Base-by-base conservation (phyloP, 306 rosid species). In the Begonia peltatifolia region DNA sequence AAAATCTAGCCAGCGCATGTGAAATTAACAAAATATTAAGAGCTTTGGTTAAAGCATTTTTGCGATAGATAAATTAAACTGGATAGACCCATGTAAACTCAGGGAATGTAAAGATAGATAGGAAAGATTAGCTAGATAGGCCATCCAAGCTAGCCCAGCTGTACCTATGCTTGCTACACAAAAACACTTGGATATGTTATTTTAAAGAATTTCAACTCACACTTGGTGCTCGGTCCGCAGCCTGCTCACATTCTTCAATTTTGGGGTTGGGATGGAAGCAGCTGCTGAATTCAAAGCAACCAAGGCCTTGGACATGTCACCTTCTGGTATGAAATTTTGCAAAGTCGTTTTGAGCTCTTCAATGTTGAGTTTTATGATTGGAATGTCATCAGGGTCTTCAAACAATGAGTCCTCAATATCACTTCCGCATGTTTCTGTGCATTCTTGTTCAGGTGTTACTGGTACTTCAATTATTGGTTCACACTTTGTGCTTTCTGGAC, bases 391-490 rank as follows among this genome's bases (percentile, higher is more conserved):
- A 56, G 84, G 82, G 65, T 90, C 90, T 68, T 78, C 87, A 46
- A 47, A 54, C 10, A 38, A 69, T 10, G 58, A 56, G 63, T 85
- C 97, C 72, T 90, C 97, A 11, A 90, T 85, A 68, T 90, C 95
- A 42, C 79, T 78, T 70, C 71, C 78, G 59, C 75, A 16, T 44
- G 62, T 50, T 56, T 77, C 79, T 49, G 70, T 54, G 67, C 60
- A 60, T 30, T 82, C 83, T 58, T 67, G 79, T 60, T 80, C 94
- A 14, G 97, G 97, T 38, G 97, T 70, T 54, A 72, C 77, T 11
- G 97, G 95, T 70, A 72, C 92, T 76, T 90, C 97, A 63, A 90
- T 74, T 73, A 90, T 85, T 69, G 95, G 97, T 63, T 80, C 87
- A 56, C 94, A 74, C 1, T 56, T 72, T 30, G 62, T 56, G 17